Evolutionary conservation across 495 filamentous ascomycete species (phyloP).

Genomic region (Echria macrotheca): DNA sequence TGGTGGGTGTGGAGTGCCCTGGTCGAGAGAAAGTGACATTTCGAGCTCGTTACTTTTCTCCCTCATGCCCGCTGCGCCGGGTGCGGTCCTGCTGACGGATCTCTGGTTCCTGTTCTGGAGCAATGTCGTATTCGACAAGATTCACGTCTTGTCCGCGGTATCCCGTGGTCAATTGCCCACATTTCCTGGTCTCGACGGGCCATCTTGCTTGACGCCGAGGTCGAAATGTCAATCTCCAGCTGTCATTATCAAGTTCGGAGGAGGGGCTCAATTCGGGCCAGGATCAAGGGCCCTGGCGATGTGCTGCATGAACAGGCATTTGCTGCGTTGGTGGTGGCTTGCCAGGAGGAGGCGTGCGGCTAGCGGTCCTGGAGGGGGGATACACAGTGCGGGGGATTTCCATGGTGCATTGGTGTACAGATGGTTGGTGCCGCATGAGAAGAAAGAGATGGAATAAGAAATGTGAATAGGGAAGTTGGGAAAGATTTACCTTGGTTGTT

Average conservation of each 20-base stretch:
- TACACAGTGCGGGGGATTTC: slow-evolving; percentile 5
- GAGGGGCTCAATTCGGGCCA: slow-evolving; percentile 11
- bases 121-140: too few relatives aligned
- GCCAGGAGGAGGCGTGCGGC: slow-evolving; percentile 7
- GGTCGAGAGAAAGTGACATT: too few relatives aligned
- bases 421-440: slow-evolving; percentile 3
- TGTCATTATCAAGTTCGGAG: background rate
- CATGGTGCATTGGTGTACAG: background rate
- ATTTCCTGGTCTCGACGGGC: background rate
- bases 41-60: too few relatives aligned
- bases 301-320: slow-evolving; percentile 19
- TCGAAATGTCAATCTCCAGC: slow-evolving; percentile 15
- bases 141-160: too few relatives aligned
- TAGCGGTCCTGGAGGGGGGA: slow-evolving; percentile 2
- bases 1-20: slow-evolving; percentile 5
- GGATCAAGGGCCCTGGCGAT: too few relatives aligned
- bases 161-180: slow-evolving; percentile 10
- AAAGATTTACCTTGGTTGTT: too few relatives aligned
- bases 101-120: too few relatives aligned
- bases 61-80: too few relatives aligned
- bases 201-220: background rate
- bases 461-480: background rate
- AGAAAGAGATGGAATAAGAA: background rate
- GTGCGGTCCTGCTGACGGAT: background rate
- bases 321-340: slow-evolving; percentile 4